Base-by-base conservation (phyloP, 495 filamentous ascomycete genomes). In the Podospora anserina region DNA sequence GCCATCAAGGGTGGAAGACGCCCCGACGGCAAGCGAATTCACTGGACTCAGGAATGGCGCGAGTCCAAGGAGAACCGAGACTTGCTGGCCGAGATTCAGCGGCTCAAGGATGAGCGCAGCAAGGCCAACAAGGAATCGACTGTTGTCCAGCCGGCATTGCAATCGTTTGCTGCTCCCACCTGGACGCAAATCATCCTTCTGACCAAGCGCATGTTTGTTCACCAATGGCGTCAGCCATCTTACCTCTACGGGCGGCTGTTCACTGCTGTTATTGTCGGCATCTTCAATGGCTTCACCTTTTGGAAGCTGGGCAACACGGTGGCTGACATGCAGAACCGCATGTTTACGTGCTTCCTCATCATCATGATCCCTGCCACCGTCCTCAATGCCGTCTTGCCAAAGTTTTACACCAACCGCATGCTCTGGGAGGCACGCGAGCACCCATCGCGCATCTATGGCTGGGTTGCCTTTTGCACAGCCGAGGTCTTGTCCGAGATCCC, bases 201-300 rank as follows among this genome's bases (percentile, higher is more conserved):
- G 28, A 85, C 81, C 5, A 80, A 82, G 77, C 82, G 92, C 53
- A 87, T 92, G 77, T 92, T 92, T 77, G 76, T 90, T 66, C 89
- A 92, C 70, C 92, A 92, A 74, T 95, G 90, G 89, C 87, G 92
- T 27, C 89, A 88, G 27, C 90, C 91, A 0, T 82, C 84, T 0
- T 96, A 96, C 72, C 83, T 95, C 16, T 91, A 90, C 74, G 88
- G 89, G 3, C 84, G 86, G 67, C 68, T 83, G 86, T 66, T 90
- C 85, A 58, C 93, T 0, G 64, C 77, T 2, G 69, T 83, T 6
- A 66, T 81, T 20, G 61, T 78, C 16, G 96, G 80, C 75, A 44
- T 94, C 16, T 93, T 94, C 82, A 92, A 91, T 76, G 90, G 91
- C n/a, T 95, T 96, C 76, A 94, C 93, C 18, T 96, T 95, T 81